A percentile compares a stretch with the other conserved stretches of the same genome.
Evolutionary conservation across 163 green algal species (phyloP).

Genomic region (Chloroidium sp.): DNA sequence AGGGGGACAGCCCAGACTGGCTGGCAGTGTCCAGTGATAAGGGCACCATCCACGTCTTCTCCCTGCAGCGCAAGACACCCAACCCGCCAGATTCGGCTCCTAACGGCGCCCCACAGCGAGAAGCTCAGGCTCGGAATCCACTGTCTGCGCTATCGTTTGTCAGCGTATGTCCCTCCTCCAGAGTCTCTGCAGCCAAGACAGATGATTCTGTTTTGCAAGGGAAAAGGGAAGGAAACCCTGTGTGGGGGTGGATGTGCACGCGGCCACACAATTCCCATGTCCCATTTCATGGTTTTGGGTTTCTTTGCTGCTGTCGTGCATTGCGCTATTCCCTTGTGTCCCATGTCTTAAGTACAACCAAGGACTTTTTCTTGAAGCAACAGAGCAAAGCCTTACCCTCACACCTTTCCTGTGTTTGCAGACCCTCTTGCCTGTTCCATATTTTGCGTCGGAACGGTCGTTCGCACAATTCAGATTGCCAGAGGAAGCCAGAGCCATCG

Average conservation of each 20-base stretch:
- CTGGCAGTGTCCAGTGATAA: constrained; percentile 88
- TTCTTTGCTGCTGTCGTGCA: not conserved
- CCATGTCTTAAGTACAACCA: not conserved
- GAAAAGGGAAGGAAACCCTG: too few relatives aligned
- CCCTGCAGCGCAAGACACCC: constrained; percentile 27
- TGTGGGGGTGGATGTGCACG: not conserved
- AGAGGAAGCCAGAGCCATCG: constrained; percentile 42
- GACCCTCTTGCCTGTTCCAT: constrained; percentile 30
- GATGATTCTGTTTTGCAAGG: not conserved
- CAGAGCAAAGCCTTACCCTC: too few relatives aligned
- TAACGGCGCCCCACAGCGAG: not conserved
- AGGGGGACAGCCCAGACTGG: constrained; percentile 55
- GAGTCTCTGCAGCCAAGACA: not conserved
- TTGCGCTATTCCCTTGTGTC: not conserved
- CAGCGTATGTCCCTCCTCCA: constrained; percentile 36
- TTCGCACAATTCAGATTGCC: constrained; percentile 83
- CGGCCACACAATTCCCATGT: not conserved
- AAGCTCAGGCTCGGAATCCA: constrained; percentile 32
- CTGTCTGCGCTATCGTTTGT: constrained; percentile 65
- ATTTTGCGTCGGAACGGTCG: constrained; percentile 91
- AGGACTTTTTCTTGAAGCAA: too few relatives aligned
- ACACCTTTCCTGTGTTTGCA: constrained; percentile 1
- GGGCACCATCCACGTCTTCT: constrained; percentile 91
- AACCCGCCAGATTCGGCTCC: not conserved
- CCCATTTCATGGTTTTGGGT: not conserved